A percentile compares a stretch with the other conserved stretches of the same genome.
These are phyloP conservation scores for Skeletonema tropicum DNA, from an alignment of 108 stramenopile species.

Conservation along the genomic window DNA sequence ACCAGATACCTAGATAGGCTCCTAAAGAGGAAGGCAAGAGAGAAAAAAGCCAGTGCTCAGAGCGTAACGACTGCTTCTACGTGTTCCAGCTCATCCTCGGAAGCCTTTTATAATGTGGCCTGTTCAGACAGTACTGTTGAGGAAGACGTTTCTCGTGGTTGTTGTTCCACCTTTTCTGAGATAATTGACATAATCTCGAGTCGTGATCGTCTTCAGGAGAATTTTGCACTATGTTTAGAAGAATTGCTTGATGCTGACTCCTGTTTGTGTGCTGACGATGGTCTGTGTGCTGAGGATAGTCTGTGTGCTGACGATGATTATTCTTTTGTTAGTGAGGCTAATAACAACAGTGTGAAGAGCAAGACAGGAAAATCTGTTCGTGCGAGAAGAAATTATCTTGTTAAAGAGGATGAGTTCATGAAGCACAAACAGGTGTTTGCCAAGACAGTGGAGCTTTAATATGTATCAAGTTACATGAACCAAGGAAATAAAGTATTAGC, in stretches of 20 bases:
- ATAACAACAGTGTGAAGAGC: not conserved
- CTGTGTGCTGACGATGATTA: not conserved
- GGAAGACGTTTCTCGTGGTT: not conserved
- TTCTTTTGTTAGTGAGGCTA: not conserved
- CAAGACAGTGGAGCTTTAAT: no score
- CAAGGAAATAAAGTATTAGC: not conserved
- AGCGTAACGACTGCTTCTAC: not conserved
- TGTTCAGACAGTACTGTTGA: no score
- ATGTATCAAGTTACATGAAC: no score
- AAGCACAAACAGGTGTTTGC: not conserved
- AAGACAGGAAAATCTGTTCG: not conserved
- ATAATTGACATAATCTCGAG: not conserved
- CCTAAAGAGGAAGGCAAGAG: not conserved
- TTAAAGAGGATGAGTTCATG: not conserved
- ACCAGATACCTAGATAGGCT: not conserved
- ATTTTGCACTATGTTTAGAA: not conserved
- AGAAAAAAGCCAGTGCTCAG: not conserved
- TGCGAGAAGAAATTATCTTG: not conserved
- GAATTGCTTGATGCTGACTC: not conserved
- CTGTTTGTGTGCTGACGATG: no score
- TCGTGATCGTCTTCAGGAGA: not conserved
- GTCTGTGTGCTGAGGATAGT: no score
- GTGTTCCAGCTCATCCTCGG: not conserved
- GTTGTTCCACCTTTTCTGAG: not conserved
- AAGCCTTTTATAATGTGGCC: no score